A percentile compares a stretch with the other conserved stretches of the same genome.
Evolutionary conservation across 345 rosid species (phyloP).

Genomic region (Sonneratia caseolaris): DNA sequence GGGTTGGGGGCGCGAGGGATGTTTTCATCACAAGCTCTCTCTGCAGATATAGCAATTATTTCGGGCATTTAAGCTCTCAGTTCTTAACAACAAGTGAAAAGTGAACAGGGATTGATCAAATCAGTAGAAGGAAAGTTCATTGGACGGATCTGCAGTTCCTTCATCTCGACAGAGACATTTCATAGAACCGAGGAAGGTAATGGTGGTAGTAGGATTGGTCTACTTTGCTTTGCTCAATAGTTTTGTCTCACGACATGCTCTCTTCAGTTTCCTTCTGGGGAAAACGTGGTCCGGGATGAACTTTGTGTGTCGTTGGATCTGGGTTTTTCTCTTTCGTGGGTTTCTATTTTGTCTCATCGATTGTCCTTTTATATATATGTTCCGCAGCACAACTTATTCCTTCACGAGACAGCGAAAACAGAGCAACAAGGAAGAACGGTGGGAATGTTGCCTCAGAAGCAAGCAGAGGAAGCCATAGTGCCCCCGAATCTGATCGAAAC

Average conservation of each 20-base stretch:
- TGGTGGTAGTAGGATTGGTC: neutral
- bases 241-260: too few relatives aligned
- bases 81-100: too few relatives aligned
- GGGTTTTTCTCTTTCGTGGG: slow-evolving; percentile 8
- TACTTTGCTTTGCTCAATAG: too few relatives aligned
- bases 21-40: neutral
- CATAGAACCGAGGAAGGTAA: neutral
- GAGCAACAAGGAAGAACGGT: neutral
- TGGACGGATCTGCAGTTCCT: neutral
- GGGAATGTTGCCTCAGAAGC: slow-evolving; percentile 76
- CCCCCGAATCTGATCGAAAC: slow-evolving; percentile 38
- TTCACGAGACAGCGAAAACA: slow-evolving; percentile 2
- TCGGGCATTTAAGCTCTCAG: too few relatives aligned
- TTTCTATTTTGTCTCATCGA: slow-evolving; percentile 26
- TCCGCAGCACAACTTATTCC: neutral
- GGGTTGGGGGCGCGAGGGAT: slow-evolving; percentile 3
- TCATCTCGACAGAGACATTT: neutral
- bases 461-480: slow-evolving; percentile 86
- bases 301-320: slow-evolving; percentile 13
- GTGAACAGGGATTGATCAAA: neutral
- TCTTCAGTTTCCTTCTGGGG: neutral
- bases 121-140: neutral
- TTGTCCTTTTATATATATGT: slow-evolving; percentile 21
- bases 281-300: too few relatives aligned
- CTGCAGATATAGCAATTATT: too few relatives aligned